Percentiles rank a stretch among this genome's conserved stretches.
phyloP scores from a whole-genome alignment of 2,329 filamentous ascomycete genomes.

The Penicillium psychrosexuale region DNA sequence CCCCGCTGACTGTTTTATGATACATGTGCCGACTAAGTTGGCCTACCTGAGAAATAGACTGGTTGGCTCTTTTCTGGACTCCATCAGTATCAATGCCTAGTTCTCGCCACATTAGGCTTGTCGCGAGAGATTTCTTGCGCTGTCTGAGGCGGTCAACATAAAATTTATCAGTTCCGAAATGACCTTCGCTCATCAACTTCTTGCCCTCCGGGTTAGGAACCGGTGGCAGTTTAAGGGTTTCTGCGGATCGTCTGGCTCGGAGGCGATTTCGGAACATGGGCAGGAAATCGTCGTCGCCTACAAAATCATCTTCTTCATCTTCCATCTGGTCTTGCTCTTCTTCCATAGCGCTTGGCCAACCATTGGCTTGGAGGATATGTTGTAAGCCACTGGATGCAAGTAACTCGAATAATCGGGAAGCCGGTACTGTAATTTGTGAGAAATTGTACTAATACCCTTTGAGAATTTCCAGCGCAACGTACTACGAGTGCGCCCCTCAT shows the following conservation, averaged over 20 bases:
- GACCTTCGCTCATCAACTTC: conserved; percentile 76
- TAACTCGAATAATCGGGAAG: conserved; percentile 51
- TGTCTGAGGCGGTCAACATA: conserved; percentile 51
- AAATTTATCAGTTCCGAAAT: conserved; percentile 69
- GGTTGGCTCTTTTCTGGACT: conserved; percentile 59
- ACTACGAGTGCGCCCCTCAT: conserved; percentile 24
- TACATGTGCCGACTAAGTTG: background rate
- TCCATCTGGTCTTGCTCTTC: conserved; percentile 10
- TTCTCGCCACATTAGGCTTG: conserved; percentile 75
- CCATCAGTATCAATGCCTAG: conserved; percentile 64
- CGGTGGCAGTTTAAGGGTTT: conserved; percentile 65
- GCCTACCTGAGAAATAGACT: conserved; percentile 65
- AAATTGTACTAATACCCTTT: background rate
- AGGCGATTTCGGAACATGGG: conserved; percentile 44
- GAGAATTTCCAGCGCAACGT: conserved; percentile 1
- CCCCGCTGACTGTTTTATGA: background rate
- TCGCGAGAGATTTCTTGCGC: conserved; percentile 60
- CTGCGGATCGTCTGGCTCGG: conserved; percentile 44
- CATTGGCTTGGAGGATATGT: conserved; percentile 47
- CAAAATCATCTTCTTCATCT: conserved; percentile 26
- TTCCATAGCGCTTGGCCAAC: conserved; percentile 17
- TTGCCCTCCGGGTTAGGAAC: conserved; percentile 75
- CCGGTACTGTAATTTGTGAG: conserved; percentile 29
- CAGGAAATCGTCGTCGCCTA: conserved; percentile 27
- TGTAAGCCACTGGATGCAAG: conserved; percentile 54